Evolutionary conservation across 805 yeast genomes (phyloP).

Genomic region (Dipodascus albidus): DNA sequence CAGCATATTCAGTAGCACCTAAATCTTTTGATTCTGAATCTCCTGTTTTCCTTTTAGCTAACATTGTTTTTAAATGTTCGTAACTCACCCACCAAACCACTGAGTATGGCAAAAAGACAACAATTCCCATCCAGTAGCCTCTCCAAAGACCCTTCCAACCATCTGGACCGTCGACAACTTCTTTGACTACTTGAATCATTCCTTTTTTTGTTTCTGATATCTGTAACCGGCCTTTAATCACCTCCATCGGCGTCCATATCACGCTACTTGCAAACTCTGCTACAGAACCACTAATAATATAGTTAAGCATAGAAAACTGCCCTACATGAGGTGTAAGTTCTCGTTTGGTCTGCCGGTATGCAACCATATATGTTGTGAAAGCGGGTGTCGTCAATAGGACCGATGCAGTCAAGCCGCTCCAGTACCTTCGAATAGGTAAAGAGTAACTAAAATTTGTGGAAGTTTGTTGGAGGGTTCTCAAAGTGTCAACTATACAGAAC

Average conservation of each 20-base stretch:
- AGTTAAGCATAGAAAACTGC: slow-evolving; percentile 23
- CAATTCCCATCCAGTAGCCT: slow-evolving; percentile 45
- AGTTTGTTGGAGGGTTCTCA: slow-evolving; percentile 32
- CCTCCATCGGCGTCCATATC: slow-evolving; percentile 36
- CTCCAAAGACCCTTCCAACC: slow-evolving; percentile 73
- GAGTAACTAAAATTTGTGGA: slow-evolving; percentile 26
- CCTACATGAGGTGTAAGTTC: slow-evolving; percentile 28
- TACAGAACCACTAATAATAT: slow-evolving; percentile 27
- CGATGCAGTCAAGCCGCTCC: slow-evolving; percentile 31
- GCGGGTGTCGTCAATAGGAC: slow-evolving; percentile 32
- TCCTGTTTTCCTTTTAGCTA: slow-evolving; percentile 1
- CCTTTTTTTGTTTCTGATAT: slow-evolving; percentile 16
- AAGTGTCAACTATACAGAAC: slow-evolving; percentile 25
- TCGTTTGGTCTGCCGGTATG: slow-evolving; percentile 29
- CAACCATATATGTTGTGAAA: slow-evolving; percentile 29
- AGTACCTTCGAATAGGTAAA: slow-evolving; percentile 28
- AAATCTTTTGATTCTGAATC: slow-evolving; percentile 6
- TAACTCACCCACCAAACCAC: slow-evolving; percentile 32
- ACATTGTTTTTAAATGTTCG: slow-evolving; percentile 15
- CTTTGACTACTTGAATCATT: slow-evolving; percentile 7
- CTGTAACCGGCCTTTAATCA: slow-evolving; percentile 34
- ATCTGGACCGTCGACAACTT: slow-evolving; percentile 41
- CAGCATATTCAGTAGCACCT: slow-evolving; percentile 19
- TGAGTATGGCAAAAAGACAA: slow-evolving; percentile 32
- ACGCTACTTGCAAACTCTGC: slow-evolving; percentile 30